Evolutionary conservation across 2,329 filamentous ascomycete species (phyloP).

Genomic region (Ceratocystiopsis brevicomis): DNA sequence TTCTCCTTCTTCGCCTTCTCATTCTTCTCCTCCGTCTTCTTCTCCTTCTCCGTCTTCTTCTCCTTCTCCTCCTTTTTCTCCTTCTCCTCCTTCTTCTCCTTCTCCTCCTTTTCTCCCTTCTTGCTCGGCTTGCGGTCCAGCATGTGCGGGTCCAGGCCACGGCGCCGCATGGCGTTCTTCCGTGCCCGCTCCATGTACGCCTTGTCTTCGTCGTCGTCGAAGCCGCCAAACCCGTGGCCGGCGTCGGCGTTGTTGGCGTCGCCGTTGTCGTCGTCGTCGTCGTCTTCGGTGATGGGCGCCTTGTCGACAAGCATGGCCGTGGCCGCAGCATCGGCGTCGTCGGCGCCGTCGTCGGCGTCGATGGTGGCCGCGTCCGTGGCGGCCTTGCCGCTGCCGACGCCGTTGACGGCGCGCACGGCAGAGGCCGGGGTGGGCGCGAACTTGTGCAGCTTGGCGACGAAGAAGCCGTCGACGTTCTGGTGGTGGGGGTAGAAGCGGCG

Average conservation of each 20-base stretch:
- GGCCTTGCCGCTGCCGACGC: conserved; percentile 6
- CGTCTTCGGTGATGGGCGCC: conserved; percentile 40
- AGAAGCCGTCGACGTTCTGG: conserved; percentile 65
- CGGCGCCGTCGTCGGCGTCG: conserved; percentile 13
- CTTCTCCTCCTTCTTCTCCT: conserved; percentile 6
- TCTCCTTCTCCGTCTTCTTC: conserved; percentile 3
- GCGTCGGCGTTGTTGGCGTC: conserved; percentile 13
- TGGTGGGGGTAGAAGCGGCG: conserved; percentile 85
- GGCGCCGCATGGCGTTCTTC: conserved; percentile 52
- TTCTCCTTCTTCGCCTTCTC: conserved; percentile 7
- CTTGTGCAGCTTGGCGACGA: conserved; percentile 95
- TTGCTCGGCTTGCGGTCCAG: conserved; percentile 16
- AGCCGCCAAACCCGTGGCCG: conserved; percentile 47
- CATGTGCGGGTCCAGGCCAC: conserved; percentile 53
- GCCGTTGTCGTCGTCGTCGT: conserved; percentile 20
- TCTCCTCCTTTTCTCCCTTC: conserved; percentile 6
- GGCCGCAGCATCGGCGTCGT: conserved; percentile 22
- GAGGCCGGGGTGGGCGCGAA: conserved; percentile 53
- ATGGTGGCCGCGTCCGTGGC: conserved; percentile 5
- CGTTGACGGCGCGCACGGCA: conserved; percentile 19
- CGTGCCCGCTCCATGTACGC: conserved; percentile 56
- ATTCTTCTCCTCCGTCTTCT: conserved; percentile 1
- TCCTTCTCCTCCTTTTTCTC: conserved; percentile 6
- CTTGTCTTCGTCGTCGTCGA: conserved; percentile 54
- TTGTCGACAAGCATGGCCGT: conserved; percentile 33